Percentiles rank a stretch among this genome's conserved stretches.
These are phyloP conservation scores for Hypoxylon trugodes DNA, from an alignment of 495 filamentous ascomycete species.

Conservation along the genomic window DNA sequence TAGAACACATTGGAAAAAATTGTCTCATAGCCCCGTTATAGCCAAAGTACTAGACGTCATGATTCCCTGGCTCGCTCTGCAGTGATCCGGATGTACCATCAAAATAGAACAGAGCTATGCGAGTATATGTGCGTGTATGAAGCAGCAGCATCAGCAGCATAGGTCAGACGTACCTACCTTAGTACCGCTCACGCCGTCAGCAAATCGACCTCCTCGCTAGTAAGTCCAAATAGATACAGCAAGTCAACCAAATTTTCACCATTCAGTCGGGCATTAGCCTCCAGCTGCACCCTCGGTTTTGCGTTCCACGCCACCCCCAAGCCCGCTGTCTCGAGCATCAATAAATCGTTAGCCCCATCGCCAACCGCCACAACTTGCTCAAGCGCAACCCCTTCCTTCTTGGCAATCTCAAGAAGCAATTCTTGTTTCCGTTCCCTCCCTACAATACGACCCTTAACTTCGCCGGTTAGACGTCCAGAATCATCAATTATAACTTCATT, in stretches of 20 bases:
- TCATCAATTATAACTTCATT: slow-evolving; percentile 79
- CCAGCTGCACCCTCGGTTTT: slow-evolving; percentile 88
- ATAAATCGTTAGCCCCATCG: slow-evolving; percentile 93
- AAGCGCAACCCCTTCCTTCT: slow-evolving; percentile 71
- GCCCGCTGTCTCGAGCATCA: slow-evolving; percentile 90
- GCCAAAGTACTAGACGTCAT: neutral
- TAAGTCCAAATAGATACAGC: slow-evolving; percentile 83
- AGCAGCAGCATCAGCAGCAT: slow-evolving; percentile 8
- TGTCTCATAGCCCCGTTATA: slow-evolving; percentile 1
- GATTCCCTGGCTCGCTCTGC: neutral
- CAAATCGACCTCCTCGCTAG: slow-evolving; percentile 67
- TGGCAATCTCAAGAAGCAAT: slow-evolving; percentile 79
- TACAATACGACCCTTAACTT: slow-evolving; percentile 79
- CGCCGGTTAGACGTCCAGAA: slow-evolving; percentile 77
- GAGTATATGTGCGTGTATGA: slow-evolving; percentile 16
- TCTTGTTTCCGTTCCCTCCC: slow-evolving; percentile 81
- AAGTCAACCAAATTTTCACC: slow-evolving; percentile 80
- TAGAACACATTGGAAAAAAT: neutral
- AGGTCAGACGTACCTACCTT: slow-evolving; percentile 15
- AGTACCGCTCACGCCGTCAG: slow-evolving; percentile 46
- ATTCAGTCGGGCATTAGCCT: slow-evolving; percentile 84
- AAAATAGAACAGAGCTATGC: slow-evolving; percentile 12
- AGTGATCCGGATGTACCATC: slow-evolving; percentile 4
- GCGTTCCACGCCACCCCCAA: slow-evolving; percentile 94
- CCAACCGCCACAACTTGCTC: slow-evolving; percentile 87